Conservation (phyloP, 495 filamentous ascomycete species). For the Neurospora terricola region DNA sequence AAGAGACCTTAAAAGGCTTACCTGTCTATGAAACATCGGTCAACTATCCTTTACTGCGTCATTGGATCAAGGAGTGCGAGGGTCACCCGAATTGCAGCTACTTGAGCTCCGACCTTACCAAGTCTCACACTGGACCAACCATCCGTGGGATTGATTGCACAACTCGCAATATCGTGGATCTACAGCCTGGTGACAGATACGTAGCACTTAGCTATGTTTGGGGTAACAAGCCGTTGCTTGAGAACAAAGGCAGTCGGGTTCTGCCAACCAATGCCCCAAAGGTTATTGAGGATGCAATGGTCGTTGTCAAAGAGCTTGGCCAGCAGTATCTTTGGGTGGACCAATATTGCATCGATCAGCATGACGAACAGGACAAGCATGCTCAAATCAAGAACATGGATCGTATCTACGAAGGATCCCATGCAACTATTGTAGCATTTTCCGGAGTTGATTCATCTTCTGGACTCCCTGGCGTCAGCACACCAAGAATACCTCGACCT, state of each 20-base stretch:
- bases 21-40: not conserved
- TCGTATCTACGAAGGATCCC: not conserved
- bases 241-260: not conserved
- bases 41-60: not conserved
- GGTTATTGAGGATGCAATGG: conserved; percentile 3
- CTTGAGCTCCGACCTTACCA: fast-evolving
- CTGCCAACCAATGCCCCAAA: not conserved
- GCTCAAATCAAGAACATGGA: not conserved
- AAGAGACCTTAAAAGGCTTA: not conserved
- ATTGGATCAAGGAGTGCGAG: not conserved
- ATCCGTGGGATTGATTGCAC: not conserved
- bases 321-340: conserved; percentile 7
- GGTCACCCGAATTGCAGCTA: not conserved
- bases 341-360: conserved; percentile 7
- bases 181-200: not conserved
- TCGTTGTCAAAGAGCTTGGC: not conserved
- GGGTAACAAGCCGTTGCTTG: not conserved
- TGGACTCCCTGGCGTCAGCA: not conserved
- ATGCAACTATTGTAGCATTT: not conserved
- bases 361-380: not conserved
- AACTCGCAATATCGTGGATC: not conserved
- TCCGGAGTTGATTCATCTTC: not conserved
- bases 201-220: not conserved
- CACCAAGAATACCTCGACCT: not conserved
- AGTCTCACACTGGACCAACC: not conserved